These are phyloP conservation scores for Thalassiosira ordinaria DNA, from an alignment of 352 stramenopile genomes.

Conservation along the genomic window DNA sequence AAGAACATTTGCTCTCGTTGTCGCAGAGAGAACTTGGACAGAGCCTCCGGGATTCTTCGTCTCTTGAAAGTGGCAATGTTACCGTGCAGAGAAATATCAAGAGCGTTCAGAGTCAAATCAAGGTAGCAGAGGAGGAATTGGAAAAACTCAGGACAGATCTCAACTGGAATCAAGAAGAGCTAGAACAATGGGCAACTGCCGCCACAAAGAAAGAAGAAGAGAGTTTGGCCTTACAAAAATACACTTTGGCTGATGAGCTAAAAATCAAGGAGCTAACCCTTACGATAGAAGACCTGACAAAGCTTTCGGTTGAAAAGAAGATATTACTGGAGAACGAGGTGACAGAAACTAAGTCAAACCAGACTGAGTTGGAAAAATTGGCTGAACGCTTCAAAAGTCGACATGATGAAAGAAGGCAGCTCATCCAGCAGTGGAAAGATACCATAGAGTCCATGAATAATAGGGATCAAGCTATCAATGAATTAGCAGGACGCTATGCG, in stretches of 20 bases:
- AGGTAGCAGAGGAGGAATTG: slow-evolving; percentile 93
- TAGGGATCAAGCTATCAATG: slow-evolving; percentile 92
- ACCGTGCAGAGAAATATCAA: slow-evolving; percentile 83
- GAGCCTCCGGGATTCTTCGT: slow-evolving; percentile 37
- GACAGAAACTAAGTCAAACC: slow-evolving; percentile 93
- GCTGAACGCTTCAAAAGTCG: slow-evolving; percentile 92
- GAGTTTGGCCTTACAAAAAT: slow-evolving; percentile 91
- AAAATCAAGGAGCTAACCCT: slow-evolving; percentile 95
- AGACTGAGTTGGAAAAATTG: slow-evolving; percentile 96
- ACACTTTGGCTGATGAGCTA: slow-evolving; percentile 91
- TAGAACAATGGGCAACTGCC: slow-evolving; percentile 95
- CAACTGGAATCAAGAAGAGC: slow-evolving; percentile 98
- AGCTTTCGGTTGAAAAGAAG: slow-evolving; percentile 87
- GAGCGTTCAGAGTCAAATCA: slow-evolving; percentile 89
- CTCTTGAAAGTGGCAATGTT: slow-evolving; percentile 81
- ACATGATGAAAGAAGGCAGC: slow-evolving; percentile 92
- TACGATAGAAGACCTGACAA: slow-evolving; percentile 93
- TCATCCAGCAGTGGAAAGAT: slow-evolving; percentile 94
- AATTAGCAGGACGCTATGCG: slow-evolving; percentile 90
- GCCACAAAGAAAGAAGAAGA: slow-evolving; percentile 96
- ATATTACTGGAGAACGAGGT: slow-evolving; percentile 85
- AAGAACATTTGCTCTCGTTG: slow-evolving; percentile 93
- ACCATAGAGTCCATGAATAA: slow-evolving; percentile 93
- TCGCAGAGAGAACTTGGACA: slow-evolving; percentile 90
- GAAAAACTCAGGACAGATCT: slow-evolving; percentile 96